Evolutionary conservation across 805 yeast genomes (phyloP).

Genomic region (Zygosaccharomyces siamensis): DNA sequence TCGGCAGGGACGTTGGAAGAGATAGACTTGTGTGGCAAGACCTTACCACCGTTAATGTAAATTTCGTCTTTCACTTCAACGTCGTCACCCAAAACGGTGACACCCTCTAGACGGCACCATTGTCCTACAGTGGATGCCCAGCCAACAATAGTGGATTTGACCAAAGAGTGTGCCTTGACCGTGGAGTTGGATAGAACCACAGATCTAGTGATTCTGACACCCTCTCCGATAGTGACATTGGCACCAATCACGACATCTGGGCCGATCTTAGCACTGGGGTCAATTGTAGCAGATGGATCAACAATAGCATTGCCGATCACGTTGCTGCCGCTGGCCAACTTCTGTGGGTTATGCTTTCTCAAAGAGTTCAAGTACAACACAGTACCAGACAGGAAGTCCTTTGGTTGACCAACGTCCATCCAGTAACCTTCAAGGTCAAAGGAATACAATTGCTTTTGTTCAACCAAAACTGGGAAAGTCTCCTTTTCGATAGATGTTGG

Average conservation of each 20-base stretch:
- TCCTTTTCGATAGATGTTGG: constrained; percentile 99
- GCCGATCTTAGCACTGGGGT: constrained; percentile 91
- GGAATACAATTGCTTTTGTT: constrained; percentile 81
- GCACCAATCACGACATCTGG: constrained; percentile 98
- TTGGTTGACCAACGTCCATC: constrained; percentile 99
- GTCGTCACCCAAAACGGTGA: constrained; percentile 97
- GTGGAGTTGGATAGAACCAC: constrained; percentile 87
- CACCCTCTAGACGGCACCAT: constrained; percentile 99
- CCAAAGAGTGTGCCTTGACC: constrained; percentile 96
- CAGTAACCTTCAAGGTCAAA: constrained; percentile 98
- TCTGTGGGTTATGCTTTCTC: constrained; percentile 70
- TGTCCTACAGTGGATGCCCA: constrained; percentile 98
- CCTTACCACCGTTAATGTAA: constrained; percentile 99
- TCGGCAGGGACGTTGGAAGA: constrained; percentile 95
- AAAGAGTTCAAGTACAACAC: constrained; percentile 83
- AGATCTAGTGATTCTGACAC: constrained; percentile 96
- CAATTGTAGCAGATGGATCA: constrained; percentile 92
- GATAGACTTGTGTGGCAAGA: constrained; percentile 96
- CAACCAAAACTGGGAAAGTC: constrained; percentile 95
- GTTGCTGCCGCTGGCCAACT: constrained; percentile 63
- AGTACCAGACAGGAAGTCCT: constrained; percentile 96
- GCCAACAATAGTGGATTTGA: constrained; percentile 95
- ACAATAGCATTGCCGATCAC: constrained; percentile 88
- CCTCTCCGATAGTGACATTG: constrained; percentile 91
- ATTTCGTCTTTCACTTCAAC: constrained; percentile 97